A percentile compares a stretch with the other conserved stretches of the same genome.
These are phyloP conservation scores for Neurospora terricola DNA, from an alignment of 495 filamentous ascomycete species.

Conservation along the genomic window DNA sequence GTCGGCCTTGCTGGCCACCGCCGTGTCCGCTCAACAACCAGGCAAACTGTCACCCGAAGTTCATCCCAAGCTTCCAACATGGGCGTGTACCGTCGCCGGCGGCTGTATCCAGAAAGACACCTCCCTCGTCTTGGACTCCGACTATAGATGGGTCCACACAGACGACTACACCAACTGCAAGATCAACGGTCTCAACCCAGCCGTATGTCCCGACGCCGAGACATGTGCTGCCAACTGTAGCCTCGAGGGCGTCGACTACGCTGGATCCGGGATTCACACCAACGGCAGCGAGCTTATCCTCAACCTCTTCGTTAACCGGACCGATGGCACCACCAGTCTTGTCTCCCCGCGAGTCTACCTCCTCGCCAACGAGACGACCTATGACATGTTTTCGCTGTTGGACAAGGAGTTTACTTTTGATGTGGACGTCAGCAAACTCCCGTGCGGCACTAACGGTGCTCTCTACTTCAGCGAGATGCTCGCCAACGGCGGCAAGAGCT, in stretches of 20 bases:
- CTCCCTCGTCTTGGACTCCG: conserved; percentile 50
- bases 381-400: conserved; percentile 49
- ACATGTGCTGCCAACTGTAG: conserved; percentile 51
- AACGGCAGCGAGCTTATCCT: conserved; percentile 29
- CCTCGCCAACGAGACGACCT: conserved; percentile 41
- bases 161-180: conserved; percentile 47
- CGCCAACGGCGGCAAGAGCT: conserved; percentile 39
- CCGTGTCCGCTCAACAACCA: conserved; percentile 9
- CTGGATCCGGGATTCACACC: conserved; percentile 47
- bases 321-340: conserved; percentile 3
- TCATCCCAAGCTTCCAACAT: conserved; percentile 46
- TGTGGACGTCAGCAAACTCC: conserved; percentile 49
- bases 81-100: conserved; percentile 39
- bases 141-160: conserved; percentile 54
- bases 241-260: conserved; percentile 51
- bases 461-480: conserved; percentile 61
- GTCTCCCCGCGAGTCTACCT: conserved; percentile 49
- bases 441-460: conserved; percentile 59
- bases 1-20: conserved; percentile 1
- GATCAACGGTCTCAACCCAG: conserved; percentile 42
- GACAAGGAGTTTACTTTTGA: conserved; percentile 56
- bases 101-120: conserved; percentile 42
- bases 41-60: conserved; percentile 9
- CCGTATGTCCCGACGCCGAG: conserved; percentile 42
- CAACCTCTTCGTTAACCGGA: conserved; percentile 11